A percentile compares a stretch with the other conserved stretches of the same genome.
phyloP scores from a whole-genome alignment of 225 moss, liverwort and hornwort genomes.

The Physcomitrium patens region DNA sequence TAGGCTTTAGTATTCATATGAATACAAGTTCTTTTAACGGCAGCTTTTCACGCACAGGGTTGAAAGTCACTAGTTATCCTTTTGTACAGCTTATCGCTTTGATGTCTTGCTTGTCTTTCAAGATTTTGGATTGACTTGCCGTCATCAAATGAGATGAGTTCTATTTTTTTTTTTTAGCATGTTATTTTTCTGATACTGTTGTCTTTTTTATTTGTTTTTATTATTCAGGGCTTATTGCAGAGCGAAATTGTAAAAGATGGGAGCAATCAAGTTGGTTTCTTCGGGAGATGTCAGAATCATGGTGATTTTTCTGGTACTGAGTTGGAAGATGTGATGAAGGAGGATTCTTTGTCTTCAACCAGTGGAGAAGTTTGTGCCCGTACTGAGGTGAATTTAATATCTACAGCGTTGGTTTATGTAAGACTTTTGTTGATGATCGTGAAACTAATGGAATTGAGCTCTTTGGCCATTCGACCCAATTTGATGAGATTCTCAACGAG shows the following conservation, averaged over 20 bases:
- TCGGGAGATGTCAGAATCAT: constrained; percentile 72
- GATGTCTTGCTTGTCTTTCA: no score
- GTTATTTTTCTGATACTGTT: not conserved
- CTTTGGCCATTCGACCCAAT: no score
- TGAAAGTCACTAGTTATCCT: not conserved
- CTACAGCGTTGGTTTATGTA: not conserved
- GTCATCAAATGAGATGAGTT: not conserved
- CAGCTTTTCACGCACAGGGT: not conserved
- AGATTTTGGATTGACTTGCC: not conserved
- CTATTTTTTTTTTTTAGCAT: not conserved
- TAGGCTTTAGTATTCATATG: not conserved
- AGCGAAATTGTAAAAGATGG: constrained; percentile 78
- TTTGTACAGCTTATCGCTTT: no score
- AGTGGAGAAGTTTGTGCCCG: constrained; percentile 63
- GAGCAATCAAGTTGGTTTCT: constrained; percentile 80
- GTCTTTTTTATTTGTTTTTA: not conserved
- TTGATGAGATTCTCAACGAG: no score
- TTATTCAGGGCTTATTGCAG: constrained; percentile 68
- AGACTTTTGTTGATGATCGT: no score
- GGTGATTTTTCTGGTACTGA: constrained; percentile 43
- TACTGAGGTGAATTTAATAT: constrained; percentile 55
- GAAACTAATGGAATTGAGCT: no score
- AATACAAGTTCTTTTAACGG: not conserved
- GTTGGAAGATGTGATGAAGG: constrained; percentile 35
- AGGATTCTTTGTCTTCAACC: constrained; percentile 16